Conservation (phyloP, 805 yeast species). For the Zygosaccharomyces siamensis region DNA sequence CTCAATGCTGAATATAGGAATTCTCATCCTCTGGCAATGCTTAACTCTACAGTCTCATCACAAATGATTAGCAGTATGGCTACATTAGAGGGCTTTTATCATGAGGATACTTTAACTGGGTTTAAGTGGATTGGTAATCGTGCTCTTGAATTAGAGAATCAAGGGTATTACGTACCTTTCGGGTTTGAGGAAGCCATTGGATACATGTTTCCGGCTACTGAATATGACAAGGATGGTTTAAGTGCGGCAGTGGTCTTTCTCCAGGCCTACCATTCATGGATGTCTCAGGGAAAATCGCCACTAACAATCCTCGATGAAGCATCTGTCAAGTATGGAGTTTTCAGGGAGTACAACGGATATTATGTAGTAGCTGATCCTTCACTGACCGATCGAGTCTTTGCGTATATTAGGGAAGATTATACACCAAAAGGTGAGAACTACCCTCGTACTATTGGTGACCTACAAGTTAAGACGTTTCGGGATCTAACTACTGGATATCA, state of each 20-base stretch:
- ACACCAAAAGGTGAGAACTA: constrained; percentile 19
- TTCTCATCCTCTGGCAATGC: constrained; percentile 45
- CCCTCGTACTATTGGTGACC: constrained; percentile 53
- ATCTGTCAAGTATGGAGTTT: constrained; percentile 66
- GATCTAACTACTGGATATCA: constrained; percentile 84
- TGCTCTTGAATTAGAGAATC: constrained; percentile 62
- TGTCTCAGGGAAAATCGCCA: constrained; percentile 37
- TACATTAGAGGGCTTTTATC: constrained; percentile 50
- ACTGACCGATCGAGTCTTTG: constrained; percentile 52
- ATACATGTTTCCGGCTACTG: constrained; percentile 73
- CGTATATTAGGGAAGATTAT: constrained; percentile 42
- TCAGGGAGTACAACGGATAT: constrained; percentile 83
- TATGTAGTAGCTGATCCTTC: constrained; percentile 57
- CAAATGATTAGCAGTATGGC: constrained; percentile 75
- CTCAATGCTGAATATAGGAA: constrained; percentile 25
- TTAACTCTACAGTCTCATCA: constrained; percentile 91
- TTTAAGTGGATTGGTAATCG: constrained; percentile 96
- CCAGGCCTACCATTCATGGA: constrained; percentile 59
- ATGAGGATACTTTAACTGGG: constrained; percentile 84
- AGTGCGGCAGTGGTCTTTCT: constrained; percentile 72
- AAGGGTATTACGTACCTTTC: constrained; percentile 73
- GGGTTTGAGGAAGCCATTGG: constrained; percentile 97
- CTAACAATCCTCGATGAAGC: constrained; percentile 53
- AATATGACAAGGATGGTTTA: constrained; percentile 89
- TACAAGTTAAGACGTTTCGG: constrained; percentile 61